phyloP scores from a whole-genome alignment of 2,329 filamentous ascomycete genomes.

The Bimuria novae-zelandiae region DNA sequence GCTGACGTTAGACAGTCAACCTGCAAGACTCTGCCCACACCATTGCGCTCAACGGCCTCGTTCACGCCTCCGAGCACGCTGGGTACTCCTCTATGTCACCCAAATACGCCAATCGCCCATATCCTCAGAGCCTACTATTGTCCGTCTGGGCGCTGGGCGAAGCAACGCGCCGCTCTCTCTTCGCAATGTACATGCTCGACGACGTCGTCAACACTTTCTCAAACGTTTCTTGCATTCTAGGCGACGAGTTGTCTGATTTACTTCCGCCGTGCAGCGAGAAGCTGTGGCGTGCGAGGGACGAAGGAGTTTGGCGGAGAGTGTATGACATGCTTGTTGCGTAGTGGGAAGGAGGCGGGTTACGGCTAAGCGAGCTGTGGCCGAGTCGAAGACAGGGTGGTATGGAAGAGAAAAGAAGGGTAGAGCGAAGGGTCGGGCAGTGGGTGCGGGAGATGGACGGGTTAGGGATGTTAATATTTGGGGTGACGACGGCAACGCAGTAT shows the following conservation, averaged over 20 bases:
- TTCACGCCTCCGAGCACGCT: neutral
- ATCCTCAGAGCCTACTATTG: neutral
- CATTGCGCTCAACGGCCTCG: neutral
- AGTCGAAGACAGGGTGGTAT: too few relatives aligned
- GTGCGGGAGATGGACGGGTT: neutral
- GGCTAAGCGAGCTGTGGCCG: neutral
- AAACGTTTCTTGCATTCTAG: neutral
- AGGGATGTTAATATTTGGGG: neutral
- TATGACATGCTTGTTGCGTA: neutral
- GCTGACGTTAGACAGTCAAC: neutral
- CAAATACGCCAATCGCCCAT: too few relatives aligned
- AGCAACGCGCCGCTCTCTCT: neutral
- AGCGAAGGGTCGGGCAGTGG: neutral
- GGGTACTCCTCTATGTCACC: neutral
- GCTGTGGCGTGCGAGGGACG: neutral
- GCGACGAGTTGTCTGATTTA: neutral
- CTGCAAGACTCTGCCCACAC: neutral
- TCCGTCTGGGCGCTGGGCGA: neutral
- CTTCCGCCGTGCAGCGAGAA: neutral
- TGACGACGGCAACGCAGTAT: neutral
- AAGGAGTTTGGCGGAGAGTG: neutral
- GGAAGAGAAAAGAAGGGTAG: neutral
- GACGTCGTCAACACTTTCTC: neutral
- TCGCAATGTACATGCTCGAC: conserved; percentile 1
- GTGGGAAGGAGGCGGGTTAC: conserved; percentile 1